These are phyloP conservation scores for Cordyceps cateniannulata DNA, from an alignment of 2,329 filamentous ascomycete genomes.

Conservation along the genomic window DNA sequence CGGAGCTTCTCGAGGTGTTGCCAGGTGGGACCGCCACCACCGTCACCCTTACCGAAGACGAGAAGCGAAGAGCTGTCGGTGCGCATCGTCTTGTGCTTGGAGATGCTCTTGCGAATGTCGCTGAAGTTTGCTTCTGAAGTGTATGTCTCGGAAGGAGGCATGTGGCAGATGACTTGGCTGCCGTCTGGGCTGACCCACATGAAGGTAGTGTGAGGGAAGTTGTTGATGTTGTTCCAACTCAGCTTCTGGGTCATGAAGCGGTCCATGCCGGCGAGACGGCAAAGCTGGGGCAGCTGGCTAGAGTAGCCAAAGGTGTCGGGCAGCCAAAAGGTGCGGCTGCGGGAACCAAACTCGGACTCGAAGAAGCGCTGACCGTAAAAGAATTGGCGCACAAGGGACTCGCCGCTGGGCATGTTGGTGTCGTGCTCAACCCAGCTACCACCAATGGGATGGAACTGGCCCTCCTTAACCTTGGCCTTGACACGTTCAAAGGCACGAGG, in stretches of 20 bases:
- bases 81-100: conserved; percentile 92
- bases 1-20: conserved; percentile 92
- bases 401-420: conserved; percentile 93
- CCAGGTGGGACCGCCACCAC: conserved; percentile 90
- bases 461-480: conserved; percentile 82
- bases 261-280: conserved; percentile 89
- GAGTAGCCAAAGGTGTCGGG: conserved; percentile 98
- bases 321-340: conserved; percentile 91
- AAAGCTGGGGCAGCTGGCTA: conserved; percentile 87
- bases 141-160: conserved; percentile 94
- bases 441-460: conserved; percentile 88
- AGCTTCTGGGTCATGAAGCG: conserved; percentile 97
- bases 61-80: conserved; percentile 85
- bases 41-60: conserved; percentile 94
- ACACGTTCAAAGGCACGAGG: conserved; percentile 85
- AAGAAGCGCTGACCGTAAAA: conserved; percentile 94
- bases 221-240: conserved; percentile 99
- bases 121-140: conserved; percentile 92
- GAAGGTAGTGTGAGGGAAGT: conserved; percentile 97
- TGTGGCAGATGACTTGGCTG: conserved; percentile 94
- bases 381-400: conserved; percentile 90
- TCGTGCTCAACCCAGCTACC: conserved; percentile 99
- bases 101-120: conserved; percentile 82
- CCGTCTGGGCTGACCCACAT: conserved; percentile 97
- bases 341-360: conserved; percentile 82